Evolutionary conservation across 345 rosid genomes (phyloP).

Genomic region (Microthlaspi erraticum): DNA sequence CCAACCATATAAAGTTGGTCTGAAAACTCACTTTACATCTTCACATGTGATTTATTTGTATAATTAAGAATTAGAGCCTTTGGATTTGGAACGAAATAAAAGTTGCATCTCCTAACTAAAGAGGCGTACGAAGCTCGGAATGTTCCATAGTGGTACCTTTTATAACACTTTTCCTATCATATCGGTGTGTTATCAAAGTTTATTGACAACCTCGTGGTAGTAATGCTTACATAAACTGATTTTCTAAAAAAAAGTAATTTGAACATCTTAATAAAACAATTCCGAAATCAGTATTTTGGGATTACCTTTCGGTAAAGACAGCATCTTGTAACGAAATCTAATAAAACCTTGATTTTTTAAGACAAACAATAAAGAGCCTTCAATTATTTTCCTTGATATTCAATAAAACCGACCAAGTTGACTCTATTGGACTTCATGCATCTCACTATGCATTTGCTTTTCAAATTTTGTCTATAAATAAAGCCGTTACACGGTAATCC

Average conservation of each 20-base stretch:
- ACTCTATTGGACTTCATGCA: constrained; percentile 9
- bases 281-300: neutral
- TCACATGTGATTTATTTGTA: constrained; percentile 10
- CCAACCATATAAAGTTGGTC: neutral
- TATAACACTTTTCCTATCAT: neutral
- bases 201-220: neutral
- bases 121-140: neutral
- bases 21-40: constrained; percentile 2
- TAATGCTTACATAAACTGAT: neutral
- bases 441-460: constrained; percentile 1
- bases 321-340: neutral
- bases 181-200: neutral
- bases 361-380: neutral
- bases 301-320: neutral
- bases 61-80: neutral
- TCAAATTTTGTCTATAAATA: constrained; percentile 1
- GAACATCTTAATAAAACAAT: neutral
- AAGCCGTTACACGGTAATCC: constrained; percentile 4
- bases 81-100: neutral
- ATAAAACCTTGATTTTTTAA: neutral
- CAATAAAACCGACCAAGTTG: constrained; percentile 3
- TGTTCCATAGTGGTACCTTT: neutral
- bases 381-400: neutral
- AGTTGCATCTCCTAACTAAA: neutral
- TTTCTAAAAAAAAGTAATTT: too few relatives aligned